Percentiles rank a stretch among this genome's conserved stretches.
These are phyloP conservation scores for Cryptococcus amylolentus DNA, from an alignment of 1,284 basidiomycete genomes.

Conservation along the genomic window DNA sequence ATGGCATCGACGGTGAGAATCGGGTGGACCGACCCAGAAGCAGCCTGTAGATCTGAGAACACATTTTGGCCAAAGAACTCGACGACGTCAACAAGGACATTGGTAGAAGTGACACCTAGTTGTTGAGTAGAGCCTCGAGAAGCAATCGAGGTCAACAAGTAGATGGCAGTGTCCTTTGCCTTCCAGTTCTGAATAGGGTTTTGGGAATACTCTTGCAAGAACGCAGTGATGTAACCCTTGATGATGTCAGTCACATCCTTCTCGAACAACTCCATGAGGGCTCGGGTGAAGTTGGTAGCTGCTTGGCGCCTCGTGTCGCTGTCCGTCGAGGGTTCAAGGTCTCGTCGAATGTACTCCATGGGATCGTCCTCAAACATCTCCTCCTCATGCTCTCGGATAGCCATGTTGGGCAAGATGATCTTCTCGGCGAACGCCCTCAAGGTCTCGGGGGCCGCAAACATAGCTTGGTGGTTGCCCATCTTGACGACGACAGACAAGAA, in stretches of 20 bases:
- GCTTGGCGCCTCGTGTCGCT: conserved; percentile 80
- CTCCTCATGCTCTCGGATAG: conserved; percentile 59
- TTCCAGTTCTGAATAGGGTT: conserved; percentile 77
- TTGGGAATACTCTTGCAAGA: conserved; percentile 59
- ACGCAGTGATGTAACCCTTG: conserved; percentile 72
- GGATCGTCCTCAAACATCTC: conserved; percentile 92
- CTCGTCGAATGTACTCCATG: conserved; percentile 87
- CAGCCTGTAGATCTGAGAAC: conserved; percentile 78
- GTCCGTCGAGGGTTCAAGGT: conserved; percentile 59
- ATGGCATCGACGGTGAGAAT: conserved; percentile 96
- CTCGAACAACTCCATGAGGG: conserved; percentile 77
- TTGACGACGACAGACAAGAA: conserved; percentile 93
- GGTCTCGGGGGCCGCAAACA: conserved; percentile 64
- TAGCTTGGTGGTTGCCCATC: conserved; percentile 66
- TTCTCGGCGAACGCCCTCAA: conserved; percentile 81
- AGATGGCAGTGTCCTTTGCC: conserved; percentile 94
- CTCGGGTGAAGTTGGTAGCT: conserved; percentile 86
- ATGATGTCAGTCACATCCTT: conserved; percentile 79
- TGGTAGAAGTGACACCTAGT: conserved; percentile 91
- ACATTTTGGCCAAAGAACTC: conserved; percentile 93
- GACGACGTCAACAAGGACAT: conserved; percentile 87
- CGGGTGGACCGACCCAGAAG: conserved; percentile 67
- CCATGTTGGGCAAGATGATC: conserved; percentile 90
- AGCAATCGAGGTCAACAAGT: conserved; percentile 85
- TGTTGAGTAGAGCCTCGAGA: conserved; percentile 78